Evolutionary conservation across 331 rosid species (phyloP).

Genomic region (Malus hybrid): DNA sequence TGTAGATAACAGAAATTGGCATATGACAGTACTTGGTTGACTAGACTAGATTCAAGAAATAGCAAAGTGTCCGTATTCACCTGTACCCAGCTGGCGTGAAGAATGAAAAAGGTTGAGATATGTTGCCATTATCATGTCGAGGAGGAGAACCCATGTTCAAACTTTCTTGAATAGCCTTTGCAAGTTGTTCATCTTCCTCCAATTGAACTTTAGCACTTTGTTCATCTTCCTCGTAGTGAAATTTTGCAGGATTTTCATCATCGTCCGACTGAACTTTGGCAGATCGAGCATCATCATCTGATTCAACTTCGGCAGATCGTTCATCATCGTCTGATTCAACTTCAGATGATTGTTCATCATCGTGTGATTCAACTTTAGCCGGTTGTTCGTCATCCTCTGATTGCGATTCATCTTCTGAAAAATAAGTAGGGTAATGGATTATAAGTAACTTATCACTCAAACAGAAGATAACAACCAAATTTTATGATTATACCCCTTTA

Average conservation of each 20-base stretch:
- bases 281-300: slow-evolving; percentile 37
- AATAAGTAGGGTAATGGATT: neutral
- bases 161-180: slow-evolving; percentile 84
- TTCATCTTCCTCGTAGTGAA: slow-evolving; percentile 52
- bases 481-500: neutral
- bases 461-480: neutral
- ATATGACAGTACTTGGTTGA: neutral
- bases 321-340: slow-evolving; percentile 48
- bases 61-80: slow-evolving; percentile 26
- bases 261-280: slow-evolving; percentile 35
- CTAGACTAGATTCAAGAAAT: neutral
- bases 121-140: slow-evolving; percentile 28
- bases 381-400: slow-evolving; percentile 12
- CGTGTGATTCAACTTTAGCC: slow-evolving; percentile 17
- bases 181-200: slow-evolving; percentile 92
- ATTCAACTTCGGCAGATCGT: slow-evolving; percentile 35
- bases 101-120: slow-evolving; percentile 47
- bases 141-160: slow-evolving; percentile 51
- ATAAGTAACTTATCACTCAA: slow-evolving; percentile 8
- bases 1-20: neutral
- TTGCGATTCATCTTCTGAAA: slow-evolving; percentile 23
- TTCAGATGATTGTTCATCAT: slow-evolving; percentile 23
- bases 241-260: slow-evolving; percentile 39
- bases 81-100: slow-evolving; percentile 53
- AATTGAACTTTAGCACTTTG: slow-evolving; percentile 21